phyloP scores from a whole-genome alignment of 257 asterid genomes.

The Echium plantagineum region DNA sequence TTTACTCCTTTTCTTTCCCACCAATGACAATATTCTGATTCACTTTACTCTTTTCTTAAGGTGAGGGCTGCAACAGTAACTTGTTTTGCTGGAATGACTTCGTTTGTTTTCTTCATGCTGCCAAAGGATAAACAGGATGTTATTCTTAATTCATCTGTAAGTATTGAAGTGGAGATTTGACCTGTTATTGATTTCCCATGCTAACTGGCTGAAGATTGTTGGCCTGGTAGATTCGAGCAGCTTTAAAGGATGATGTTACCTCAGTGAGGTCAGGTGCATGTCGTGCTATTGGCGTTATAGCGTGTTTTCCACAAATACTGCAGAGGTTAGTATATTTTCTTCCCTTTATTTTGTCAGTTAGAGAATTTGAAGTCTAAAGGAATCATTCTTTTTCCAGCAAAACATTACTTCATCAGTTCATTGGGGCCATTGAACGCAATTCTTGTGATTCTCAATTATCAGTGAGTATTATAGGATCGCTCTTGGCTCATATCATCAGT shows the following conservation, averaged over 20 bases:
- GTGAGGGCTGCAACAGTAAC: conserved; percentile 94
- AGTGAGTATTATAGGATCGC: conserved; percentile 30
- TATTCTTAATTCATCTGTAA: conserved; percentile 59
- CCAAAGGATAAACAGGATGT: conserved; percentile 57
- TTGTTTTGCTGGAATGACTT: conserved; percentile 96
- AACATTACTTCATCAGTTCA: conserved; percentile 60
- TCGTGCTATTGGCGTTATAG: conserved; percentile 89
- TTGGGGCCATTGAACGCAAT: conserved; percentile 50
- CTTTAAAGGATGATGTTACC: conserved; percentile 56
- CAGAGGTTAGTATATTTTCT: conserved; percentile 39
- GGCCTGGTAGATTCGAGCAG: conserved; percentile 51
- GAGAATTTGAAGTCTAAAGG: conserved; percentile 9
- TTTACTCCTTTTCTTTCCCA: too few relatives aligned
- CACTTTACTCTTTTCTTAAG: conserved; percentile 31
- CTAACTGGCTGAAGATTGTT: conserved; percentile 11
- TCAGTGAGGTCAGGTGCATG: conserved; percentile 91
- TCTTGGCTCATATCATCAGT: not conserved
- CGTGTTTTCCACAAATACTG: conserved; percentile 69
- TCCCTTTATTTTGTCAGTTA: conserved; percentile 6
- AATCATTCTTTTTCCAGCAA: conserved; percentile 29
- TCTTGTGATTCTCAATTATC: conserved; percentile 54
- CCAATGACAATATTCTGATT: conserved; percentile 2
- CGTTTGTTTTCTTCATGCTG: conserved; percentile 60
- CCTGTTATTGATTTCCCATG: not conserved
- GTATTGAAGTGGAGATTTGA: conserved; percentile 16